Base-by-base conservation (phyloP, 1,139 yeast species). In the Geotrichum histeridarum region DNA sequence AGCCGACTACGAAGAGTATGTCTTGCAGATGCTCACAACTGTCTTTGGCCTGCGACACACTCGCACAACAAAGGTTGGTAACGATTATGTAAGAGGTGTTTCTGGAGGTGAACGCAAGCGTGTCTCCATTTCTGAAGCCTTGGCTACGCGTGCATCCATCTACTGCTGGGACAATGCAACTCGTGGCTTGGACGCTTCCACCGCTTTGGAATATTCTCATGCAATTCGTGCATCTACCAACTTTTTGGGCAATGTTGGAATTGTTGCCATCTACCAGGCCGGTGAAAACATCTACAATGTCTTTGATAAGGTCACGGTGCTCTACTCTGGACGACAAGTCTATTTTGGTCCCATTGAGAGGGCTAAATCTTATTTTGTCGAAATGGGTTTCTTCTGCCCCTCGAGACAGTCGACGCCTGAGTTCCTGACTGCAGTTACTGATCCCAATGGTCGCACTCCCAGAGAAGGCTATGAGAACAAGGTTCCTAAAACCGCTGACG, bases 151-250 rank as follows among this genome's bases (percentile, higher is more conserved):
- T 51, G 84, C 80, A 38, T 72, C 79, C 9, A 68, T 83, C 49
- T 80, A 80, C 61, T 79, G 83, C 64, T 83, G 86, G 84, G 88
- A 83, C 72, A 83, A 83, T 63, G 82, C 86, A 15, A 83, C 87
- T 8, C 75, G 86, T 68, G 88, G 87, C 64, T 73, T 83, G 59
- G 88, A 83, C 70, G 81, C 87, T 14, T 79, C 86, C 11, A 82
- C 86, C 36, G 87, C 87, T 33, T 73, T 82, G 59, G 86, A 82
- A 64, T 82, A 77, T 63, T 77, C 85, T 33, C 77, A 76, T 63
- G 82, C 83, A 51, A 73, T 83, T 45, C 79, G 84, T 66, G 74
- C 81, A 0, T 74, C 81, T 11, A 81, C 87, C 8, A 76, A 76
- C 59, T 68, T 81, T 63, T 69, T 79, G 66, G 73, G 74, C 55